A percentile compares a stretch with the other conserved stretches of the same genome.
phyloP scores from a whole-genome alignment of 176 grass and related monocot genomes.

The Canna indica region DNA sequence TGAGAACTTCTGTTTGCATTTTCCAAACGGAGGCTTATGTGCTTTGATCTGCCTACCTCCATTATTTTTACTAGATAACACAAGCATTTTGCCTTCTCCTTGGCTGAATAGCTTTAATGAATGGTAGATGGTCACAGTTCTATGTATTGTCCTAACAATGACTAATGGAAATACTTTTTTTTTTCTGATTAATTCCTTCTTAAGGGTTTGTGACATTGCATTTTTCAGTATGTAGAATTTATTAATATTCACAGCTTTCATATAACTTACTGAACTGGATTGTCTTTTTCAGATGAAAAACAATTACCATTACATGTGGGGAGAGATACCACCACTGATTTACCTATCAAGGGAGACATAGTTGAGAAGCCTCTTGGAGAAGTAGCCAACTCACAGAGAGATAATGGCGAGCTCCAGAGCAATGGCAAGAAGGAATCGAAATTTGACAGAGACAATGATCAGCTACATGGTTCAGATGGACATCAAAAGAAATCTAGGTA shows the following conservation, averaged over 20 bases:
- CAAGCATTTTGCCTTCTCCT: too few relatives aligned
- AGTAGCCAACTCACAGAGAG: conserved; percentile 34
- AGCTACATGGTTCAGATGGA: conserved; percentile 29
- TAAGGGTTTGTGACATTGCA: too few relatives aligned
- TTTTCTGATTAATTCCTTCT: too few relatives aligned
- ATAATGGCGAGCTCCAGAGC: conserved; percentile 54
- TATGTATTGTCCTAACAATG: too few relatives aligned
- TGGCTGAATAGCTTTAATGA: too few relatives aligned
- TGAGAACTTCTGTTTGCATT: too few relatives aligned
- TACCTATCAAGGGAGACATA: conserved; percentile 27
- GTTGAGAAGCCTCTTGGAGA: conserved; percentile 27
- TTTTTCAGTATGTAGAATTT: neutral
- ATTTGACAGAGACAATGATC: conserved; percentile 30
- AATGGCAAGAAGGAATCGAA: conserved; percentile 47
- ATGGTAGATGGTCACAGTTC: too few relatives aligned
- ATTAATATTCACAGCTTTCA: neutral
- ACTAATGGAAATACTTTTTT: too few relatives aligned
- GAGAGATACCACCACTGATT: conserved; percentile 40
- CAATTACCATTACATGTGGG: conserved; percentile 20
- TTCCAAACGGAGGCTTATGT: too few relatives aligned
- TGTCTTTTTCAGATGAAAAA: conserved; percentile 43
- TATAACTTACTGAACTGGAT: neutral
- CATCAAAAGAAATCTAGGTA: conserved; percentile 86
- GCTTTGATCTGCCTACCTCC: too few relatives aligned
- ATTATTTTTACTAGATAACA: too few relatives aligned